Conservation (phyloP, 208 protist genomes). For the Acanthamoeba sp. region DNA sequence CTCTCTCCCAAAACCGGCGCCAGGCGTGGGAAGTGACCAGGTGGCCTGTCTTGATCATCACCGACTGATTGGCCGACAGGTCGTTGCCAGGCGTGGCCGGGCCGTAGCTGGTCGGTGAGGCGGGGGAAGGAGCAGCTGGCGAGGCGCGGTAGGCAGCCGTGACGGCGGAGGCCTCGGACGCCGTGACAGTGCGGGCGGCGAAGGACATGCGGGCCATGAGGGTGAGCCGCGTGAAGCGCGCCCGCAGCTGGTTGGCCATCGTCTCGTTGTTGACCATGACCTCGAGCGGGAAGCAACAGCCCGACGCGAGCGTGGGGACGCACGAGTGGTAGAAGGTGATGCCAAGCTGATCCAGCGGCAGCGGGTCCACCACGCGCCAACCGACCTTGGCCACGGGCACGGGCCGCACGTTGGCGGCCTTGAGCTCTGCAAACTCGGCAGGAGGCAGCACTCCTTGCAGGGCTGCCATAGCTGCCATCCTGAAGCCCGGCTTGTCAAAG, state of each 20-base stretch:
- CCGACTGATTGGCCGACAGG: background rate
- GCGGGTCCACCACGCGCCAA: background rate
- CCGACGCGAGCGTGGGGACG: background rate
- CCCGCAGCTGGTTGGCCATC: background rate
- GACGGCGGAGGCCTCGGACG: background rate
- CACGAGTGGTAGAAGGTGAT: conserved; percentile 6
- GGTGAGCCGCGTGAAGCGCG: background rate
- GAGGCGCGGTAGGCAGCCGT: background rate
- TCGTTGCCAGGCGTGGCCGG: no score
- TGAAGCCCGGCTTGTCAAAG: background rate
- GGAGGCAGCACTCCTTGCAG: background rate
- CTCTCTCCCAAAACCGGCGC: background rate
- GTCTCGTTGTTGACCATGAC: background rate
- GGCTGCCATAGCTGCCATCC: background rate
- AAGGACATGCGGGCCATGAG: background rate
- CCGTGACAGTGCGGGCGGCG: background rate
- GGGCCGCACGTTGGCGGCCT: background rate
- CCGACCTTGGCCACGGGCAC: background rate
- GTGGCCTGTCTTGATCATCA: background rate
- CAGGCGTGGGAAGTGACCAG: background rate
- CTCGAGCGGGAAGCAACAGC: background rate
- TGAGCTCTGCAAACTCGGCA: background rate
- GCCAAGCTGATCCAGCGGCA: background rate
- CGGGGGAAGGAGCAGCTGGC: background rate
- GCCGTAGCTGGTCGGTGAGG: no score